Conservation (phyloP, 2,329 filamentous ascomycete genomes). For the Chaetoscypha palmicola region DNA sequence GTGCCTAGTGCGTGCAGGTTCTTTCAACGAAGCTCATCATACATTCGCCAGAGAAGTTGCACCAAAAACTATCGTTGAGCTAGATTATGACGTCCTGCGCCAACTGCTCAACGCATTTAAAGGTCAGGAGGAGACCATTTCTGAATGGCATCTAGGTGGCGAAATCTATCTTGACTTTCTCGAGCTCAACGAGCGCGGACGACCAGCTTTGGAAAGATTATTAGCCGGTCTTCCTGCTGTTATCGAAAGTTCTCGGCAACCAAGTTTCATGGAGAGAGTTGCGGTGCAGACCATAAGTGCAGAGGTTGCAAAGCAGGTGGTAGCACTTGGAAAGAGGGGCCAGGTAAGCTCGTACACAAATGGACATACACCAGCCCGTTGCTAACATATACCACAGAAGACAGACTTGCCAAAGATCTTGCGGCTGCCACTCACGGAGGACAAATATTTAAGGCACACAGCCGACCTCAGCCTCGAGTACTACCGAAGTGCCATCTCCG, state of each 20-base stretch:
- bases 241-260: conserved; percentile 26
- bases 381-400: conserved; percentile 32
- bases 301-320: conserved; percentile 60
- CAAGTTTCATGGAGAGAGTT: conserved; percentile 53
- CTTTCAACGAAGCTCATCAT: conserved; percentile 74
- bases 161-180: conserved; percentile 67
- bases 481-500: conserved; percentile 38
- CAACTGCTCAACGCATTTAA: conserved; percentile 67
- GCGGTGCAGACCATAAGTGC: conserved; percentile 78
- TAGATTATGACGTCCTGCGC: conserved; percentile 65
- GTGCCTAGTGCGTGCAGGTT: conserved; percentile 70
- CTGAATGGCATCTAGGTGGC: conserved; percentile 72
- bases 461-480: conserved; percentile 63
- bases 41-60: conserved; percentile 77
- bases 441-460: conserved; percentile 63
- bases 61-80: conserved; percentile 73
- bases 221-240: conserved; percentile 49
- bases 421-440: conserved; percentile 61
- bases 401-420: conserved; percentile 43
- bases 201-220: conserved; percentile 48
- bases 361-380: neutral
- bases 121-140: conserved; percentile 51
- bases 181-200: conserved; percentile 40
- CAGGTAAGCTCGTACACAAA: conserved; percentile 39
- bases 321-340: conserved; percentile 47